Base-by-base conservation (phyloP, 2,329 filamentous ascomycete genomes). In the Fusarium abutilonis region DNA sequence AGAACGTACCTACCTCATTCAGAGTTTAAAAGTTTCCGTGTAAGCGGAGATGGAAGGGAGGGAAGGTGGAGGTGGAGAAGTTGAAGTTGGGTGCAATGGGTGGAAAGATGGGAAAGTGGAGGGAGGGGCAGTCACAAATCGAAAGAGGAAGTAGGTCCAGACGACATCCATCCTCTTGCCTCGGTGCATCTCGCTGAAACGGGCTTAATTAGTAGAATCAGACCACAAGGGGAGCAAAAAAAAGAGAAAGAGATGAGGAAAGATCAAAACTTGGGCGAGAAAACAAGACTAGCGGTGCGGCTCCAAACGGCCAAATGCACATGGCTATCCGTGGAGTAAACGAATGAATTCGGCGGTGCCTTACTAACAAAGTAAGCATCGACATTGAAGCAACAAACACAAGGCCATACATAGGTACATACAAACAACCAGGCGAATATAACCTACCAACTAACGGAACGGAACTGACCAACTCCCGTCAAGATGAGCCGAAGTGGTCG, bases 171-270 rank as follows among this genome's bases (percentile, higher is more conserved):
- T 60, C 55, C 56, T 59, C 50, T 40, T 59, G 44, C 63, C 41
- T 64, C 54, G 57, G 67, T 66, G 67, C 66, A 69, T 58, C 64
- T 71, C 64, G 64, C 68, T 66, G 64, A 64, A 70, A 68, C 40
- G 47, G 68, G 66, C 56, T 39, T 31, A 46, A 40, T 35, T 41
- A 31, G 23, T 26, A 26, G 23, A 42, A 68, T 70, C 68, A 71
- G 68, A 38, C 66, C 68, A 69, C 52, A 42, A 28, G 32, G n/a
- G 9, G 41, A 49, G 28, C 19, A 56, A 21, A 59, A 40, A 44
- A 41, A 40, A 26, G 23, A 26, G 23, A 26, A 9, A 29, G 31
- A 34, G 14, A 34, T 40, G 49, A 52, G 52, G 51, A 36, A 40
- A 44, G 52, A 28, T 15, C 40, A 34, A 48, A 40, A 54, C 38